Percentiles rank a stretch among this genome's conserved stretches.
Conservation (phyloP, 805 yeast species). For the Barnettozyma botsteinii region DNA sequence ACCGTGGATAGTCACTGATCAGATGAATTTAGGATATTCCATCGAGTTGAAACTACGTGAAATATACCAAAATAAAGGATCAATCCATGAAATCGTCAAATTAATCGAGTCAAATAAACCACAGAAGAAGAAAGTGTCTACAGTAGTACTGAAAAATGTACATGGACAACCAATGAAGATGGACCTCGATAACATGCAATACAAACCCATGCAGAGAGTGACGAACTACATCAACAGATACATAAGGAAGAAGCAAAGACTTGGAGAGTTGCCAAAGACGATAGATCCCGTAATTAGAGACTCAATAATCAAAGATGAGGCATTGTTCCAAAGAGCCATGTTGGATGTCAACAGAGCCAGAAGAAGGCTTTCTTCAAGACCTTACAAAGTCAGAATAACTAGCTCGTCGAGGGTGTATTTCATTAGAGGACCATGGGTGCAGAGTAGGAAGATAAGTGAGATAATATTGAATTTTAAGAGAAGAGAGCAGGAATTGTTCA, state of each 20-base stretch:
- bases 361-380: constrained; percentile 11
- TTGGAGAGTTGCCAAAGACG: constrained; percentile 14
- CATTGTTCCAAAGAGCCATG: constrained; percentile 16
- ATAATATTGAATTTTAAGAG: constrained; percentile 11
- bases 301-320: constrained; percentile 17
- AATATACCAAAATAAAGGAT: background rate
- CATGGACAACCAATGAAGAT: constrained; percentile 16
- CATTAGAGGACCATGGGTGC: constrained; percentile 20
- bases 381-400: constrained; percentile 17
- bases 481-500: constrained; percentile 13
- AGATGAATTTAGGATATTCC: constrained; percentile 10
- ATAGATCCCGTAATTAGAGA: constrained; percentile 16
- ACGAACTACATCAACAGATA: constrained; percentile 15
- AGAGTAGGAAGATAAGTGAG: constrained; percentile 11
- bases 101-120: background rate
- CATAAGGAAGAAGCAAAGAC: constrained; percentile 8
- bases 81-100: background rate
- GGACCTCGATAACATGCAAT: constrained; percentile 17
- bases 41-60: constrained; percentile 14
- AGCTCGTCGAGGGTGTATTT: constrained; percentile 11
- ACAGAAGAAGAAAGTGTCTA: no score
- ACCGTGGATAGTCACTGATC: constrained; percentile 6
- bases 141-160: background rate
- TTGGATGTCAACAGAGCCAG: constrained; percentile 8
- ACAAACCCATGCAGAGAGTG: constrained; percentile 12